Evolutionary conservation across 805 yeast species (phyloP).

Genomic region (Ogataea angusta): DNA sequence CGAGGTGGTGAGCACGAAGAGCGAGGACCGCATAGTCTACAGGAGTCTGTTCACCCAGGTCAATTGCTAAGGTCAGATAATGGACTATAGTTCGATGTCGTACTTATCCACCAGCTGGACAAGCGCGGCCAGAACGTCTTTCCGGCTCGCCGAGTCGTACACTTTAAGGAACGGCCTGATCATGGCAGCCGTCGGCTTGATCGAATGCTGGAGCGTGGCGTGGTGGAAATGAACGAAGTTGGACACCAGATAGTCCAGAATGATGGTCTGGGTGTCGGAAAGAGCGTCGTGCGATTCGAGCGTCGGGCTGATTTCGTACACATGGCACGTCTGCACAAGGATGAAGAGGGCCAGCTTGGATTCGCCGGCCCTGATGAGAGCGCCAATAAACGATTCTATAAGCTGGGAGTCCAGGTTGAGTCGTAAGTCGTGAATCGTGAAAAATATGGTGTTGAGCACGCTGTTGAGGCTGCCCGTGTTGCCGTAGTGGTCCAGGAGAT

Average conservation of each 20-base stretch:
- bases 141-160: constrained; percentile 8
- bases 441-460: constrained; percentile 7
- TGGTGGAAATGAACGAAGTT: constrained; percentile 5
- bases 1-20: constrained; percentile 19
- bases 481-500: constrained; percentile 8
- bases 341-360: constrained; percentile 11
- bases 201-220: constrained; percentile 10
- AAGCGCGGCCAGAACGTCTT: constrained; percentile 11
- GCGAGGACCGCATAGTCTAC: constrained; percentile 21
- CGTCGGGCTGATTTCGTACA: constrained; percentile 10
- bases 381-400: constrained; percentile 9
- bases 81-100: constrained; percentile 12
- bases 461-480: constrained; percentile 2
- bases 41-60: constrained; percentile 28
- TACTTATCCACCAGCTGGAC: constrained; percentile 16
- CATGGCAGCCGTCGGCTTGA: constrained; percentile 18
- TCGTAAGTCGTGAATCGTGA: constrained; percentile 9
- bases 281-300: background rate
- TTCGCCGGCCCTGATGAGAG: constrained; percentile 13
- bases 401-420: constrained; percentile 11
- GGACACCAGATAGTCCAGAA: constrained; percentile 14
- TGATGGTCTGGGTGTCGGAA: constrained; percentile 7
- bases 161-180: constrained; percentile 14
- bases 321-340: constrained; percentile 11
- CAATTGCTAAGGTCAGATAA: constrained; percentile 21